A percentile compares a stretch with the other conserved stretches of the same genome.
Conservation (phyloP, 2,329 filamentous ascomycete species). For the Exophiala viscosa region DNA sequence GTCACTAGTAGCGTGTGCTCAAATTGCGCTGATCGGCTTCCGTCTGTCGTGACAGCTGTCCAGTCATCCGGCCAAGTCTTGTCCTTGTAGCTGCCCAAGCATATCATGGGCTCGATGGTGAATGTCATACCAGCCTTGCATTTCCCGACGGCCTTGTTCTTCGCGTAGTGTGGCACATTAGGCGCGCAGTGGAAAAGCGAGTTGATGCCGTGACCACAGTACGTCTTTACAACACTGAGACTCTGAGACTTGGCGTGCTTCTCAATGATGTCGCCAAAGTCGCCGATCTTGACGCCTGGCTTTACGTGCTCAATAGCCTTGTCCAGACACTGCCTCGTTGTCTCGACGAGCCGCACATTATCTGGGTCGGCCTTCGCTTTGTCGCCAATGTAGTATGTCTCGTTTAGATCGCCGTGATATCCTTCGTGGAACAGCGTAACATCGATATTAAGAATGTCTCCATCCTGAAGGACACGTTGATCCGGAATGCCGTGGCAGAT, state of each 20-base stretch:
- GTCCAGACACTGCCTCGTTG: constrained; percentile 83
- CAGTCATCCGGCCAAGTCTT: constrained; percentile 98
- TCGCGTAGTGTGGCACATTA: constrained; percentile 94
- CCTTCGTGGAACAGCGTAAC: constrained; percentile 91
- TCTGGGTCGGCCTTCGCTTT: constrained; percentile 80
- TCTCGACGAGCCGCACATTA: constrained; percentile 83
- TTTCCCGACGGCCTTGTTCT: constrained; percentile 94
- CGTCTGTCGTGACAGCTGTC: constrained; percentile 92
- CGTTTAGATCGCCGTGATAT: constrained; percentile 94
- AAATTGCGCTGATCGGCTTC: constrained; percentile 89
- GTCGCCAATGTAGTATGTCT: constrained; percentile 96
- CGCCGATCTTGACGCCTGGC: constrained; percentile 85
- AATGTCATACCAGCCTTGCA: constrained; percentile 98
- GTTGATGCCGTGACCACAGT: constrained; percentile 95
- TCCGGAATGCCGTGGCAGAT: constrained; percentile 99
- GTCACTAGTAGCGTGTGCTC: constrained; percentile 83
- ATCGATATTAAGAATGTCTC: constrained; percentile 96
- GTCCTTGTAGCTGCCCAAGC: constrained; percentile 82
- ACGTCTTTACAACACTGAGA: constrained; percentile 91
- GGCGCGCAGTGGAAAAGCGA: constrained; percentile 88
- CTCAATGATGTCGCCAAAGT: constrained; percentile 92
- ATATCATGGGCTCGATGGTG: constrained; percentile 98
- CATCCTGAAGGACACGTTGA: constrained; percentile 77
- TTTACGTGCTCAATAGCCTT: constrained; percentile 88
- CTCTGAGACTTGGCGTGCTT: constrained; percentile 81